Percentiles rank a stretch among this genome's conserved stretches.
Conservation (phyloP, 257 asterid species). For the Ligustrum vulgare region DNA sequence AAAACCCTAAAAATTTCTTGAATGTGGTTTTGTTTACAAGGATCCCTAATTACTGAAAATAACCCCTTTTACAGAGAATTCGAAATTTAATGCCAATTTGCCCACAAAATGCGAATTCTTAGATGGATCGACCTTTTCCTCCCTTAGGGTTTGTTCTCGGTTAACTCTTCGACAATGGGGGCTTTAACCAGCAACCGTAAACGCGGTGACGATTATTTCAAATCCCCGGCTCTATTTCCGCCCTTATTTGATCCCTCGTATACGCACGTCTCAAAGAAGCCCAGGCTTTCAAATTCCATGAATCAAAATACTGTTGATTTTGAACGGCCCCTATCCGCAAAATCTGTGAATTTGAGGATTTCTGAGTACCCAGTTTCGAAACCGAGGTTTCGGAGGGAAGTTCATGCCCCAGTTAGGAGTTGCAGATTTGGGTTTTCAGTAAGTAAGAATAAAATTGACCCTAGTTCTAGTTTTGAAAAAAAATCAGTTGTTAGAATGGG, state of each 20-base stretch:
- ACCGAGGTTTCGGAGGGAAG: constrained; percentile 34
- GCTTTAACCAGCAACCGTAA: constrained; percentile 54
- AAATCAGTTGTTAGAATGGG: constrained; percentile 37
- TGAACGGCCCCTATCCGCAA: constrained; percentile 12
- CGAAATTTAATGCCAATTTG: not conserved
- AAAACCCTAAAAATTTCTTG: constrained; percentile 8
- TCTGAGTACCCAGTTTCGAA: constrained; percentile 43
- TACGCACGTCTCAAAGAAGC: constrained; percentile 48
- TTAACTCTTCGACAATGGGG: constrained; percentile 45
- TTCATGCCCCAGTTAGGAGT: constrained; percentile 65
- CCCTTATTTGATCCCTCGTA: constrained; percentile 23
- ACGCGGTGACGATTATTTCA: constrained; percentile 47
- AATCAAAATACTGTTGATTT: constrained; percentile 19
- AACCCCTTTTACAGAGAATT: constrained; percentile 6
- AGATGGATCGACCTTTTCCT: constrained; percentile 23
- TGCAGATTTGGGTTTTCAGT: constrained; percentile 24
- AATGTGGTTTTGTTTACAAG: not conserved
- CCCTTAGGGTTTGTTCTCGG: constrained; percentile 20
- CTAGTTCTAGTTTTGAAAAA: constrained; percentile 19
- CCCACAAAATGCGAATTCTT: not conserved
- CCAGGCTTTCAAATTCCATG: constrained; percentile 28
- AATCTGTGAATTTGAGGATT: constrained; percentile 29
- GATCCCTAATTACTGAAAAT: constrained; percentile 2
- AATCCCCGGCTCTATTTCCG: constrained; percentile 21
- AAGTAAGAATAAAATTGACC: constrained; percentile 17